Base-by-base conservation (phyloP, 1,284 basidiomycete genomes). In the Afroboletus lepidellus region DNA sequence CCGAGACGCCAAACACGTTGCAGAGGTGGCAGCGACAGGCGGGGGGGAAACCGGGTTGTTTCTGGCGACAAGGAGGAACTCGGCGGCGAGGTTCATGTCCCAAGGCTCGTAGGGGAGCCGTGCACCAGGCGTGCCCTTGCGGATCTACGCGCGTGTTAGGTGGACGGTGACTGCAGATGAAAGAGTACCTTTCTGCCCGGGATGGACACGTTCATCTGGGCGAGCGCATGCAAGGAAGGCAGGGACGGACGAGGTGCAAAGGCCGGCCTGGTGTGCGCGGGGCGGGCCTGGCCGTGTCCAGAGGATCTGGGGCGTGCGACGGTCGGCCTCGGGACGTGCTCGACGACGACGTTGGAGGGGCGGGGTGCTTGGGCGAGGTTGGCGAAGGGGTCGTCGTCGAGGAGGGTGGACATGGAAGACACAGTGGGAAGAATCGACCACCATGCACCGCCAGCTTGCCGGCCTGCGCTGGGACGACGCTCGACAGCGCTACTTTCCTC, bases 381-480 rank as follows among this genome's bases (percentile, higher is more conserved):
- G 32, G 86, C 86, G 58, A 88, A 88, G 5, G 85, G 85, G 61
- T 88, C 85, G 48, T 83, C 81, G 60, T 87, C 85, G 18, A 86
- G 71, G 15, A 79, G 37, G 32, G 39, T n/a, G n/a, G n/a, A n/a
- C n/a, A n/a, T n/a, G n/a, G n/a, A n/a, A n/a, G n/a, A n/a, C n/a
- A n/a, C n/a, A n/a, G n/a, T n/a, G n/a, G n/a, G n/a, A n/a, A n/a
- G n/a, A n/a, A n/a, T n/a, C n/a, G n/a, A n/a, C n/a, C n/a, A n/a
- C 15, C 24, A 76, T 79, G 76, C 72, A 77, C 46, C 66, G 61
- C 45, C 66, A 76, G n/a, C 69, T 83, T 6, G 77, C 79, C 45
- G 81, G 81, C 2, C 65, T 81, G 51, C 77, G 77, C 58, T 84
- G 75, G 67, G 79, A 84, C 56, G 59, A 69, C 52, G 57, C 59